A percentile compares a stretch with the other conserved stretches of the same genome.
Conservation (phyloP, 1,284 basidiomycete species). For the Afroboletus lepidellus region DNA sequence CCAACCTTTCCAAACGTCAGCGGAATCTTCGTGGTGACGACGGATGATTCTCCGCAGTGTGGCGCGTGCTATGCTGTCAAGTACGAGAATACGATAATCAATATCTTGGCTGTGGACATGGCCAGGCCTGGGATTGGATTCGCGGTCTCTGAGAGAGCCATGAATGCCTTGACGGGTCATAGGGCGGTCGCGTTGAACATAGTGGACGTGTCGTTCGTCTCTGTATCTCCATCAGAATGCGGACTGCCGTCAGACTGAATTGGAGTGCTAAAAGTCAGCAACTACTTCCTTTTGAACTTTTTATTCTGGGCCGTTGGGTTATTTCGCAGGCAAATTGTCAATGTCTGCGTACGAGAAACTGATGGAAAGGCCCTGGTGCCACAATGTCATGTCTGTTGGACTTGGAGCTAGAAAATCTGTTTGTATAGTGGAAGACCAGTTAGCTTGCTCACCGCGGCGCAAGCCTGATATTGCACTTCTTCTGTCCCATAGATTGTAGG, state of each 20-base stretch:
- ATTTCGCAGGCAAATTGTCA: background rate
- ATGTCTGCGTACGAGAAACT: too few relatives aligned
- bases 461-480: too few relatives aligned
- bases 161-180: conserved; percentile 33
- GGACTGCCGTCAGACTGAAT: too few relatives aligned
- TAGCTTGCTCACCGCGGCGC: too few relatives aligned
- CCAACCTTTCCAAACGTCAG: conserved; percentile 28
- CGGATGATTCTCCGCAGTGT: conserved; percentile 32
- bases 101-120: conserved; percentile 30
- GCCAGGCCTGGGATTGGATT: conserved; percentile 35
- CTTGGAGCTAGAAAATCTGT: too few relatives aligned
- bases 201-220: conserved; percentile 7
- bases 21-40: background rate
- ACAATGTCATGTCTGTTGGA: too few relatives aligned
- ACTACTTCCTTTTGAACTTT: too few relatives aligned
- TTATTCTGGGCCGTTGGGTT: background rate
- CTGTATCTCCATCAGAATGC: background rate
- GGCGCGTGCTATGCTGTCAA: conserved; percentile 33
- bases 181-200: conserved; percentile 16
- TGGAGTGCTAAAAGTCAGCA: too few relatives aligned
- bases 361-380: too few relatives aligned
- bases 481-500: too few relatives aligned
- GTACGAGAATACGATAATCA: background rate
- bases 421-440: too few relatives aligned
- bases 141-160: conserved; percentile 34